Base-by-base conservation (phyloP, 2,329 filamentous ascomycete genomes). In the Pseudocercospora vitis region DNA sequence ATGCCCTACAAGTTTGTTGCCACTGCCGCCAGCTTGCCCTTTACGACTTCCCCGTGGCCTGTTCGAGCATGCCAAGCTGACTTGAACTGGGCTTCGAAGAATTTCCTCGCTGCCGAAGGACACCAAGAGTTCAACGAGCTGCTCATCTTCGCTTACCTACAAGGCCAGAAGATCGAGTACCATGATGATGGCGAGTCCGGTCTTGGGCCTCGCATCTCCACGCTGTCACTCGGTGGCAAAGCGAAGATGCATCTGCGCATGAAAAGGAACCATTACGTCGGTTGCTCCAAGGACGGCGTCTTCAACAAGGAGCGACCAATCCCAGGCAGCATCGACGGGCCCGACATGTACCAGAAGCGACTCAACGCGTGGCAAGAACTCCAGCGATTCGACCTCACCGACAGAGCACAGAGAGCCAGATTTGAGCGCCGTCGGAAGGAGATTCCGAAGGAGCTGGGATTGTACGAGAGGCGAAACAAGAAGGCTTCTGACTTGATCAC, bases 1-100 rank as follows among this genome's bases (percentile, higher is more conserved):
- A 84, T 84, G 55, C 78, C 79, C 0, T 88, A 88, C 67, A 87
- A 87, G 50, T 88, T 84, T 62, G 77, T 82, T 29, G 83, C 84
- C 1, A 72, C 75, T 1, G 79, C 82, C 2, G 70, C 76, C 4
- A 80, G 75, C 3, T 71, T 67, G n/a, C 68, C 73, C 0, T 84
- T 85, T 53, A 61, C 69, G 1, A 70, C 76, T 3, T 78, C 81
- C 0, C 79, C 68, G 2, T 63, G 61, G 57, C 57, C 67, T 1
- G 74, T 87, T 1, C 71, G 79, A 4, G 71, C 75, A 39, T 75
- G 78, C 0, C 73, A 84, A 0, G 74, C 76, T 4, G 74, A 80
- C 3, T 61, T 86, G 42, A 78, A 77, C 19, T 85, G 82, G 81
- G 80, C 78, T 2, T 78, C 78, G 1, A 57, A 74, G 37, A 63